phyloP scores from a whole-genome alignment of 345 rosid species.

The Lepidium didymum region DNA sequence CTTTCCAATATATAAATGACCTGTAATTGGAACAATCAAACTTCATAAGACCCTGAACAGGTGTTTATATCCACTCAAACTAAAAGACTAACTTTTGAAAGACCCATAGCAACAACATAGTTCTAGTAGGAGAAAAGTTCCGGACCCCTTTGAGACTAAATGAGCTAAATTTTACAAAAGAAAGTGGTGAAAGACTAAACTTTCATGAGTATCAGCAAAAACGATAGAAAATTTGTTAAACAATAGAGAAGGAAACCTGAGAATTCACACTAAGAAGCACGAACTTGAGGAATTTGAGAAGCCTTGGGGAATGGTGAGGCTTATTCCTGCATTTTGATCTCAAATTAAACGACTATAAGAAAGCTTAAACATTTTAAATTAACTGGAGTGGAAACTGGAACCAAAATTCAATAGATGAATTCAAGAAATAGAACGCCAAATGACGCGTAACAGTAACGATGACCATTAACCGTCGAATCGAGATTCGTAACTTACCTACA shows the following conservation, averaged over 20 bases:
- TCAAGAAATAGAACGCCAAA: neutral
- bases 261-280: neutral
- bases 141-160: neutral
- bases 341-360: neutral
- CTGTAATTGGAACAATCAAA: conserved; percentile 10
- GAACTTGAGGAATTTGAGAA: neutral
- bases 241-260: neutral
- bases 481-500: neutral
- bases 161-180: neutral
- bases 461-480: neutral
- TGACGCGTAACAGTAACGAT: neutral
- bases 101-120: neutral
- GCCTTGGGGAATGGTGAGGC: neutral
- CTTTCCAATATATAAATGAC: neutral
- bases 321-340: conserved; percentile 2
- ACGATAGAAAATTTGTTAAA: neutral
- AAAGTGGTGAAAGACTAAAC: neutral
- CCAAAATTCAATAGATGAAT: neutral
- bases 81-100: neutral
- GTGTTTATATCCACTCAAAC: neutral
- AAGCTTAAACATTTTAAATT: neutral
- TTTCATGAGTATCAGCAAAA: neutral
- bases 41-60: neutral
- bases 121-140: neutral
- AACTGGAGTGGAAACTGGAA: too few relatives aligned